Percentiles rank a stretch among this genome's conserved stretches.
phyloP scores from a whole-genome alignment of 192 early-diverging fungal genomes.

The Pilaira anomala region DNA sequence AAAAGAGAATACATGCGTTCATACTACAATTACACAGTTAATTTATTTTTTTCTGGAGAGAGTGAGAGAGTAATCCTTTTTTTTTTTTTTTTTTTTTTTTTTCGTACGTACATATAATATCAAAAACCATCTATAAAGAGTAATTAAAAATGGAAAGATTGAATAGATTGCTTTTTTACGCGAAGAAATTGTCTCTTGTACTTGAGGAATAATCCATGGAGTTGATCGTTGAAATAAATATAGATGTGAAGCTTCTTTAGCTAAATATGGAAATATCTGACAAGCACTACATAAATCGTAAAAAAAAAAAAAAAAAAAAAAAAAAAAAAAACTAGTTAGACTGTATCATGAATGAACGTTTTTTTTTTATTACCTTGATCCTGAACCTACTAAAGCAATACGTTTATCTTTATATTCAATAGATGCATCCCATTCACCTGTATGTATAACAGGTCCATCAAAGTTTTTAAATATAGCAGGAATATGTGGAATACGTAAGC shows the following conservation, averaged over 20 bases:
- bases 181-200: constrained; percentile 28
- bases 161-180: constrained; percentile 38
- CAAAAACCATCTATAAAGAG: constrained; percentile 10
- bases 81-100: no score
- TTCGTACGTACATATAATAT: constrained; percentile 16
- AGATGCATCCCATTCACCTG: constrained; percentile 49
- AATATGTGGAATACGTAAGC: constrained; percentile 44
- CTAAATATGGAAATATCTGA: constrained; percentile 46
- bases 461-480: constrained; percentile 50
- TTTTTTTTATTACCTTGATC: constrained; percentile 37
- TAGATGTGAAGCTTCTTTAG: constrained; percentile 37
- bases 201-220: constrained; percentile 41
- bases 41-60: constrained; percentile 30
- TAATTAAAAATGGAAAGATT: constrained; percentile 36
- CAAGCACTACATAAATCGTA: no score
- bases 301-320: no score
- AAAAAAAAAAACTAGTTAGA: no score
- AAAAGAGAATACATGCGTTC: constrained; percentile 44
- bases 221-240: constrained; percentile 52
- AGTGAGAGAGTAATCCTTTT: no score
- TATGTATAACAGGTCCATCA: constrained; percentile 51
- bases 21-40: constrained; percentile 40
- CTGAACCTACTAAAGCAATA: constrained; percentile 47
- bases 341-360: neutral
- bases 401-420: constrained; percentile 45